These are phyloP conservation scores for Acacia concinna DNA, from an alignment of 331 rosid genomes.

Conservation along the genomic window DNA sequence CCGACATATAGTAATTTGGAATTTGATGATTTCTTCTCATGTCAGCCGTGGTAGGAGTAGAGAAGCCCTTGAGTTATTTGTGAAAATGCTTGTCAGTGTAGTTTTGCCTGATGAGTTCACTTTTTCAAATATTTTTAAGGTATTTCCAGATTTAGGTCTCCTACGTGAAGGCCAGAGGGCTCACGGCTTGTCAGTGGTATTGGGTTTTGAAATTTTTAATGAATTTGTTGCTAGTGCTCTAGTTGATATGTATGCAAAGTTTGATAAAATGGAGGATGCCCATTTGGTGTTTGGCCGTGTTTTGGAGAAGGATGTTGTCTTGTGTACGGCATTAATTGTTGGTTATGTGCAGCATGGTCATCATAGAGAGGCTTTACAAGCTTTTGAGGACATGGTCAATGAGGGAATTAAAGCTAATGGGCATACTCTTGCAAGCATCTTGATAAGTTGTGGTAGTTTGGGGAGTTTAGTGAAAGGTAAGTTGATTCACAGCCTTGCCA, in stretches of 20 bases:
- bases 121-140: slow-evolving; percentile 61
- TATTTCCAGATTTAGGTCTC: slow-evolving; percentile 49
- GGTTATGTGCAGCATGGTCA: slow-evolving; percentile 58
- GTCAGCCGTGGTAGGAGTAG: slow-evolving; percentile 41
- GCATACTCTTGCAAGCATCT: slow-evolving; percentile 55
- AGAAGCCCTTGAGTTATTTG: slow-evolving; percentile 50
- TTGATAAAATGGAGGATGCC: slow-evolving; percentile 57
- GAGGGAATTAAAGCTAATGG: slow-evolving; percentile 58
- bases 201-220: slow-evolving; percentile 63
- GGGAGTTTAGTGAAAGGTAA: slow-evolving; percentile 54
- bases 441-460: slow-evolving; percentile 57
- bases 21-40: slow-evolving; percentile 57
- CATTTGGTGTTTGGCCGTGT: slow-evolving; percentile 52
- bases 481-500: slow-evolving; percentile 59
- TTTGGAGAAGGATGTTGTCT: slow-evolving; percentile 65
- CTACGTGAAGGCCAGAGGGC: slow-evolving; percentile 44
- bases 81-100: slow-evolving; percentile 54
- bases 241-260: slow-evolving; percentile 68
- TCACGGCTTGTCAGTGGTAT: slow-evolving; percentile 67
- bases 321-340: slow-evolving; percentile 68
- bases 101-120: slow-evolving; percentile 67
- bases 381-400: slow-evolving; percentile 51
- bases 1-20: slow-evolving; percentile 56
- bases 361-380: slow-evolving; percentile 50
- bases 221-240: slow-evolving; percentile 62